A percentile compares a stretch with the other conserved stretches of the same genome.
Conservation (phyloP, 345 rosid genomes). For the Eucalyptus decipiens region DNA sequence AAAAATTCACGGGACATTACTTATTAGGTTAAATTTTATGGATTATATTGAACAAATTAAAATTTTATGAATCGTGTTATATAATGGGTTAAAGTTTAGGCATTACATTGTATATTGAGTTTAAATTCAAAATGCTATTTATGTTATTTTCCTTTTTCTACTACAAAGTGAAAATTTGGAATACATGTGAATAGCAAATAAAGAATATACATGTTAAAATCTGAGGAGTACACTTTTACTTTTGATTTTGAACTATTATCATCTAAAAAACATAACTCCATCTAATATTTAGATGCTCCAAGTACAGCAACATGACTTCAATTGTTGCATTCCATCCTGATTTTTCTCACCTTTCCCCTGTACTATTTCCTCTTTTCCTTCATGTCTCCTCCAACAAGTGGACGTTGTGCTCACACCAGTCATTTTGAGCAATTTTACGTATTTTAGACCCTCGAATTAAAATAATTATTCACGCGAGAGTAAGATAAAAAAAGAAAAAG, state of each 20-base stretch:
- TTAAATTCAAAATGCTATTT: too few relatives aligned
- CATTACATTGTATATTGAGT: too few relatives aligned
- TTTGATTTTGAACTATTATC: not conserved
- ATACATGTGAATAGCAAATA: too few relatives aligned
- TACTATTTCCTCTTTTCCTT: not conserved
- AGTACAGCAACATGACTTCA: not conserved
- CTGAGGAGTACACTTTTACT: not conserved
- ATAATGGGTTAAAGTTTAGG: too few relatives aligned
- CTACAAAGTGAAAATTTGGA: not conserved
- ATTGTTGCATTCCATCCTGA: fast-evolving
- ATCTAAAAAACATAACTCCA: not conserved
- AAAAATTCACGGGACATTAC: not conserved
- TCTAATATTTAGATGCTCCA: fast-evolving
- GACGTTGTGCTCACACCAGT: fast-evolving
- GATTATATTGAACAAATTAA: too few relatives aligned
- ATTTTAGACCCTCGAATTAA: fast-evolving
- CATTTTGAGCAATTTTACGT: too few relatives aligned
- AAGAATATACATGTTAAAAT: not conserved
- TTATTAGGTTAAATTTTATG: too few relatives aligned
- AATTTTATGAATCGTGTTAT: fast-evolving
- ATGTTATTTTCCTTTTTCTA: too few relatives aligned
- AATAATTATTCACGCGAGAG: not conserved
- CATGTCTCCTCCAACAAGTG: fast-evolving
- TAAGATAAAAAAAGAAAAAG: not conserved
- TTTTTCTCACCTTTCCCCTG: not conserved